Percentiles rank a stretch among this genome's conserved stretches.
Evolutionary conservation across 2,329 filamentous ascomycete genomes (phyloP).

Genomic region (Cryphonectria parasitica): DNA sequence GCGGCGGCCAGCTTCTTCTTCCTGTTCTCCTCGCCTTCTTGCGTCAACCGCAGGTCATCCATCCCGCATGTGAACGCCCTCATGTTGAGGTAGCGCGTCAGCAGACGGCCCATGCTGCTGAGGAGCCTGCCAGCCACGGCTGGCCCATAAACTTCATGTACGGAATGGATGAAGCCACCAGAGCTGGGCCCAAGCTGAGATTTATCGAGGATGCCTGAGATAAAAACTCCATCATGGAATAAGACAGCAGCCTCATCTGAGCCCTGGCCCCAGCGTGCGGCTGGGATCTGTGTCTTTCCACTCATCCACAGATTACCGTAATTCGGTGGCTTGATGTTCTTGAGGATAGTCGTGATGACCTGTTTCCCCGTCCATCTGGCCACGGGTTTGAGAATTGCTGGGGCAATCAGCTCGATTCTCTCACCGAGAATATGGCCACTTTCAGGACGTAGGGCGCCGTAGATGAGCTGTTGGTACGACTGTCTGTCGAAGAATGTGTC

Average conservation of each 20-base stretch:
- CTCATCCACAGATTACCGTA: constrained; percentile 79
- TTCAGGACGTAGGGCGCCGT: constrained; percentile 86
- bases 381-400: constrained; percentile 80
- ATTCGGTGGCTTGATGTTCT: constrained; percentile 82
- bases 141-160: constrained; percentile 93
- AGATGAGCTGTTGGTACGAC: constrained; percentile 93
- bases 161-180: constrained; percentile 86
- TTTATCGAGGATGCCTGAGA: constrained; percentile 93
- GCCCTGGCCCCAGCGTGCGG: constrained; percentile 77
- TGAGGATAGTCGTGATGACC: constrained; percentile 87
- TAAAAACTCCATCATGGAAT: constrained; percentile 83
- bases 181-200: constrained; percentile 87
- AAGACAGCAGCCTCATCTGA: constrained; percentile 80
- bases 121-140: constrained; percentile 84
- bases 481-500: constrained; percentile 89
- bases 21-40: constrained; percentile 73
- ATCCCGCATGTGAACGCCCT: constrained; percentile 96
- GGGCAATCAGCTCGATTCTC: constrained; percentile 77
- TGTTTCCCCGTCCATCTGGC: constrained; percentile 96
- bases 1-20: constrained; percentile 71
- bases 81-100: constrained; percentile 91
- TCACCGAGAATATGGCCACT: constrained; percentile 85
- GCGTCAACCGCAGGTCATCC: constrained; percentile 87
- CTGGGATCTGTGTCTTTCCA: constrained; percentile 77
- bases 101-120: constrained; percentile 83